Evolutionary conservation across 169 alveolate genomes (phyloP), one percentile per base, ranked within the genome.

Genomic region (Theileria equi): DNA sequence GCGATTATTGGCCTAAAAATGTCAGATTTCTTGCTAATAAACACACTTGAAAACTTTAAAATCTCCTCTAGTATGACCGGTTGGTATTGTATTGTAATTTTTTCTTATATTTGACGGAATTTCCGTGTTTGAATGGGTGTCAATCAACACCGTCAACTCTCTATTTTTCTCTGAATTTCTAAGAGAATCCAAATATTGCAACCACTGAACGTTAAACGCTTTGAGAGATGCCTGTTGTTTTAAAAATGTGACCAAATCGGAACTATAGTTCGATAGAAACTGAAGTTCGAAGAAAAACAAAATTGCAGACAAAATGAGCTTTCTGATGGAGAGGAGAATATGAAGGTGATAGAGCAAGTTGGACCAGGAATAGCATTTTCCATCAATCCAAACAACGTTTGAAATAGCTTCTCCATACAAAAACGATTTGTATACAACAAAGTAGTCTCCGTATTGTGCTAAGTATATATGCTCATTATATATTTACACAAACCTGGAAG

Each of bases 201-300:
- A 77, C 86, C 86, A 77, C 50, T 72, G 71, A n/a, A 60, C 19
- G 45, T 67, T 77, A 54, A 77, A 77, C 68, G 31, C 68, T 26
- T 70, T 54, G 49, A 77, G 41, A n/a, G 44, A 26, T 1, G 81
- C 62, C 29, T 58, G 61, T 11, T 65, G 77, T 26, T 52, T 52
- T 25, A 77, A 50, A 54, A 32, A 77, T 4, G 53, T 31, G 0
- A 29, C 32, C 48, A 77, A 47, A 23, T 77, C 86, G 25, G 54
- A 48, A 10, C 72, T 54, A 48, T 66, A 77, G 48, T 77, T 77
- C 10, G 80, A 63, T 43, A 77, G 43, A 40, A 77, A 77, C 35
- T 50, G 71, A 5, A 77, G 47, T 35, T 77, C 86, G 44, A 77
- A 77, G 19, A 77, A 17, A 32, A 77, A 59, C 54, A 77, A 48